These are phyloP conservation scores for Uronychia binucleata DNA, from an alignment of 73 alveolate species.

Conservation along the genomic window DNA sequence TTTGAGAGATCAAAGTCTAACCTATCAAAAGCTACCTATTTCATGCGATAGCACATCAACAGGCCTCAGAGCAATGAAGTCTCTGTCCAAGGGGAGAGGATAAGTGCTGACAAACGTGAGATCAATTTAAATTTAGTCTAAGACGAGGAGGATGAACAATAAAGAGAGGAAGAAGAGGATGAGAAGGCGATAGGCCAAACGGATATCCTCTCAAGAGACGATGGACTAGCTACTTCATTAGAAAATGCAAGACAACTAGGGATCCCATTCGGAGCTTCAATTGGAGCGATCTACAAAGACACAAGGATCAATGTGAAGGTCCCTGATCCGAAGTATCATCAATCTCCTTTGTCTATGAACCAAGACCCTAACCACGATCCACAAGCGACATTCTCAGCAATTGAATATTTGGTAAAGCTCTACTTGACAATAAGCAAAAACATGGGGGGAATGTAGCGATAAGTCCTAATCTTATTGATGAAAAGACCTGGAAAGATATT, in stretches of 20 bases:
- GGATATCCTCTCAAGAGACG: neutral
- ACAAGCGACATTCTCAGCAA: neutral
- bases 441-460: neutral
- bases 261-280: neutral
- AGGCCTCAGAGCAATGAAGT: neutral
- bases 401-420: neutral
- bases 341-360: neutral
- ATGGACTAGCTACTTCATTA: neutral
- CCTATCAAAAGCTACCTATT: neutral
- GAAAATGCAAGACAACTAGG: neutral
- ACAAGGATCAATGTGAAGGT: neutral
- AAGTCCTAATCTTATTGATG: neutral
- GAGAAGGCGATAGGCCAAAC: neutral
- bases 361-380: neutral
- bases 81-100: neutral
- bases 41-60: neutral
- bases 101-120: neutral
- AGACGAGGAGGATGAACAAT: neutral
- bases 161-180: neutral
- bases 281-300: neutral
- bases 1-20: constrained; percentile 33
- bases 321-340: neutral
- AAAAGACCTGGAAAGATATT: neutral
- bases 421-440: neutral
- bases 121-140: neutral